Percentiles rank a stretch among this genome's conserved stretches.
Conservation (phyloP, 2,329 filamentous ascomycete species). For the Ophiostoma himal-ulmi region DNA sequence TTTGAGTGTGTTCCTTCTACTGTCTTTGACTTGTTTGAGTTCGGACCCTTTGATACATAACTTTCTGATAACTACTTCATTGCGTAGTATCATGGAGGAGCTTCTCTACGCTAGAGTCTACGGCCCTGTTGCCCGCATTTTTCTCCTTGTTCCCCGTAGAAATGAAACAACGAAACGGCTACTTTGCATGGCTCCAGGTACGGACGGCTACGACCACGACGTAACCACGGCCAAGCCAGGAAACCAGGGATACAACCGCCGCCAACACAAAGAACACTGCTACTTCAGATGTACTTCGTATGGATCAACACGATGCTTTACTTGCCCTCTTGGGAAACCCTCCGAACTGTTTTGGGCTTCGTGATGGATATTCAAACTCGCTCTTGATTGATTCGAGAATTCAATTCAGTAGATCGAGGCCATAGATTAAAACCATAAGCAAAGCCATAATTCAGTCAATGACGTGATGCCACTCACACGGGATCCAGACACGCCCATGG, state of each 20-base stretch:
- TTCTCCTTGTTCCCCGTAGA: neutral
- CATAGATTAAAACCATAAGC: neutral
- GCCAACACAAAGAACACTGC: neutral
- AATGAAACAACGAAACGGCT: neutral
- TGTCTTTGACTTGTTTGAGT: neutral
- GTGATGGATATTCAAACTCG: neutral
- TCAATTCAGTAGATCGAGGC: too few relatives aligned
- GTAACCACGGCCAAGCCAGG: neutral
- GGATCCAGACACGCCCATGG: neutral
- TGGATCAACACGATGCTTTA: neutral
- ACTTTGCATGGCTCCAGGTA: neutral
- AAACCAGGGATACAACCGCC: neutral
- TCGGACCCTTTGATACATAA: too few relatives aligned
- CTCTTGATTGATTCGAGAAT: neutral
- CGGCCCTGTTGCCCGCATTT: neutral
- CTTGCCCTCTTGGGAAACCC: constrained; percentile 1
- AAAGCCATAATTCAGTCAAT: neutral
- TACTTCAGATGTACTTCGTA: neutral
- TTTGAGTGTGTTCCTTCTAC: neutral
- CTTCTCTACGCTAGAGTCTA: too few relatives aligned
- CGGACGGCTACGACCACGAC: neutral
- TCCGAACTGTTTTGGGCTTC: neutral
- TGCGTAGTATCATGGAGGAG: neutral
- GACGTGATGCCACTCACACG: neutral
- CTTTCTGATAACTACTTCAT: neutral